Conservation (phyloP, 2,329 filamentous ascomycete species). For the Verticillium alfalfae region DNA sequence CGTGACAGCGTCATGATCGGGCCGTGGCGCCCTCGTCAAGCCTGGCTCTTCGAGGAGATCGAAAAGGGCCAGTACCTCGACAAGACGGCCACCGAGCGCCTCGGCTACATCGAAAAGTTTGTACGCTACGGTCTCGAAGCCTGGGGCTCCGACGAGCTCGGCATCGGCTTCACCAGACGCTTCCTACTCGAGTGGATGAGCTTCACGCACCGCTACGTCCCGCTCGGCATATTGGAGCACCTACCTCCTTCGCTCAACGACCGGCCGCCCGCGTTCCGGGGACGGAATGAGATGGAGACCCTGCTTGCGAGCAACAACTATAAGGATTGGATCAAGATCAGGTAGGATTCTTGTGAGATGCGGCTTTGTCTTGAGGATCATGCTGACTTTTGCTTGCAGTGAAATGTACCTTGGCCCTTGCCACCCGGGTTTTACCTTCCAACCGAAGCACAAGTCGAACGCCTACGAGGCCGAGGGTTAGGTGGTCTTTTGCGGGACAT, state of each 20-base stretch:
- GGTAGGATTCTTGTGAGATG: conserved; percentile 47
- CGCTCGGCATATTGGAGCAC: conserved; percentile 80
- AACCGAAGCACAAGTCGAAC: conserved; percentile 97
- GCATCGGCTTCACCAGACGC: conserved; percentile 81
- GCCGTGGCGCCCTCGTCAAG: conserved; percentile 92
- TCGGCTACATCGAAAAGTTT: conserved; percentile 84
- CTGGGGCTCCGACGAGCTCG: conserved; percentile 94
- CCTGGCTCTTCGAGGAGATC: conserved; percentile 98
- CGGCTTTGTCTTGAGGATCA: not conserved
- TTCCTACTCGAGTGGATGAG: conserved; percentile 96
- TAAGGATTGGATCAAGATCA: conserved; percentile 98
- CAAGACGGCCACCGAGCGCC: conserved; percentile 83
- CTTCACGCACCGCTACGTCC: conserved; percentile 88
- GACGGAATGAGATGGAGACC: conserved; percentile 89
- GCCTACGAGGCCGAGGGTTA: conserved; percentile 74
- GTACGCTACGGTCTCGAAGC: conserved; percentile 84
- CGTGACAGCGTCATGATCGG: conserved; percentile 94
- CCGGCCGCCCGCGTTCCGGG: conserved; percentile 75
- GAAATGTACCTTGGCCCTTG: conserved; percentile 97
- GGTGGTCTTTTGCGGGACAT: no score
- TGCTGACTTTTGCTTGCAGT: conserved; percentile 38
- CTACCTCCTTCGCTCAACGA: conserved; percentile 87
- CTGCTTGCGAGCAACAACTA: conserved; percentile 86
- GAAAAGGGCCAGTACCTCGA: conserved; percentile 87
- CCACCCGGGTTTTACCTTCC: conserved; percentile 85